Percentiles rank a stretch among this genome's conserved stretches.
phyloP scores from a whole-genome alignment of 768 basidiomycete species.

The Xanthoconium stramineum region DNA sequence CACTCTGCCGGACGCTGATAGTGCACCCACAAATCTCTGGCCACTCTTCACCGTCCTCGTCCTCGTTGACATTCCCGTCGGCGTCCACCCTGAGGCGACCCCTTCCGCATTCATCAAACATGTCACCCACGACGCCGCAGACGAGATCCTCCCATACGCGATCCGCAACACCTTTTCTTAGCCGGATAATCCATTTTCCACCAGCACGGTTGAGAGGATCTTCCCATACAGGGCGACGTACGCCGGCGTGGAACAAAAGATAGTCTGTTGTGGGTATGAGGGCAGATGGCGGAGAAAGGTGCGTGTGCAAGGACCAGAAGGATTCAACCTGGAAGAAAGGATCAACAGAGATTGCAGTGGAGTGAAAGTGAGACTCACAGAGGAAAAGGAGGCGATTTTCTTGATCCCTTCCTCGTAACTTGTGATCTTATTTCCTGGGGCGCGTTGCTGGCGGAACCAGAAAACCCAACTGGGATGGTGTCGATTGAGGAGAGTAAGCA shows the following conservation, averaged over 20 bases:
- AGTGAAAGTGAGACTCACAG: conserved; percentile 45
- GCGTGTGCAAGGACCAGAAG: conserved; percentile 93
- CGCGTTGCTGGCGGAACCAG: conserved; percentile 88
- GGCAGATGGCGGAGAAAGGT: conserved; percentile 80
- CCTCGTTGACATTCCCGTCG: conserved; percentile 31
- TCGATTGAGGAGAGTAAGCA: conserved; percentile 19
- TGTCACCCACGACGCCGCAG: conserved; percentile 84
- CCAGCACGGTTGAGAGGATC: conserved; percentile 85
- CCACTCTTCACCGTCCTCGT: conserved; percentile 44
- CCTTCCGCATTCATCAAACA: conserved; percentile 67
- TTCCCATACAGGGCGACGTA: conserved; percentile 94
- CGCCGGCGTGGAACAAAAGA: conserved; percentile 81
- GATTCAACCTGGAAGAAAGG: conserved; percentile 72
- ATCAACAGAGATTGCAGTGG: conserved; percentile 6
- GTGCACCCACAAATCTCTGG: conserved; percentile 94
- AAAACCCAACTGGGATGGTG: conserved; percentile 70
- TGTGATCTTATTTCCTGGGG: conserved; percentile 84
- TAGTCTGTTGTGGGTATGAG: conserved; percentile 91
- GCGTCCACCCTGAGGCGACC: conserved; percentile 31
- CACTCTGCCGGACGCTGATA: conserved; percentile 87
- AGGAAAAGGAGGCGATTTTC: conserved; percentile 85
- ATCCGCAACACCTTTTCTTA: conserved; percentile 88
- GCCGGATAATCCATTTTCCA: conserved; percentile 93
- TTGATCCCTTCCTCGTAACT: conserved; percentile 96
- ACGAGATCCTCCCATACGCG: conserved; percentile 90